Percentiles rank a stretch among this genome's conserved stretches.
phyloP scores from a whole-genome alignment of 345 rosid species.

The Salix purpurea region DNA sequence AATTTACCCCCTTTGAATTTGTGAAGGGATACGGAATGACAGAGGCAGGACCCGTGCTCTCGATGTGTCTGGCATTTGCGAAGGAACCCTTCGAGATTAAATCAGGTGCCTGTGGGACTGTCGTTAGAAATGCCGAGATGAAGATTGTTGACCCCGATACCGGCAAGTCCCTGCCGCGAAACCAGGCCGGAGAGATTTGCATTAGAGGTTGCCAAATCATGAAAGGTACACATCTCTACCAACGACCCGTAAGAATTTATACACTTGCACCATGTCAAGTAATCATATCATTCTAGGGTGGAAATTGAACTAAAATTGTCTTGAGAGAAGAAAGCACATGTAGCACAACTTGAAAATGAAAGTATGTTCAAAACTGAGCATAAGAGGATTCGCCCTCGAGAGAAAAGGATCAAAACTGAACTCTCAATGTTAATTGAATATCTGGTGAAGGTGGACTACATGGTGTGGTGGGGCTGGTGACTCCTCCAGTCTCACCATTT shows the following conservation, averaged over 20 bases:
- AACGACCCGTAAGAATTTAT: too few relatives aligned
- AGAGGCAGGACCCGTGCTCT: conserved; percentile 81
- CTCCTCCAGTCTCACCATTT: too few relatives aligned
- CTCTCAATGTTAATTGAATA: too few relatives aligned
- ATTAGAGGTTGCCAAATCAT: conserved; percentile 76
- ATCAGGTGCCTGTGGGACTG: conserved; percentile 83
- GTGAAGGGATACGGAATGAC: conserved; percentile 92
- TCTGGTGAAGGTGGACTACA: neutral
- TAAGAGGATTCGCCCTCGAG: too few relatives aligned
- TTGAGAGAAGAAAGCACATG: neutral
- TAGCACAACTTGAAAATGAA: neutral
- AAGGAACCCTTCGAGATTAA: conserved; percentile 63
- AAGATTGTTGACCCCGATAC: conserved; percentile 73
- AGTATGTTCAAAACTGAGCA: too few relatives aligned
- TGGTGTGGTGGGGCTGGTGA: neutral
- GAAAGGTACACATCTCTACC: conserved; percentile 51
- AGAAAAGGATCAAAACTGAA: too few relatives aligned
- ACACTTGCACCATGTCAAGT: neutral
- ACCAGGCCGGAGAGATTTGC: conserved; percentile 78
- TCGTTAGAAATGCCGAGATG: conserved; percentile 83
- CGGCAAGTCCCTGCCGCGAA: conserved; percentile 50
- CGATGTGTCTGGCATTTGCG: conserved; percentile 78
- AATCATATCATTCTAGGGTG: neutral
- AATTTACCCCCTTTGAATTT: neutral
- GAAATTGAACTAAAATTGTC: neutral